These are phyloP conservation scores for Bertia moriformis DNA, from an alignment of 2,329 filamentous ascomycete genomes.

Conservation along the genomic window DNA sequence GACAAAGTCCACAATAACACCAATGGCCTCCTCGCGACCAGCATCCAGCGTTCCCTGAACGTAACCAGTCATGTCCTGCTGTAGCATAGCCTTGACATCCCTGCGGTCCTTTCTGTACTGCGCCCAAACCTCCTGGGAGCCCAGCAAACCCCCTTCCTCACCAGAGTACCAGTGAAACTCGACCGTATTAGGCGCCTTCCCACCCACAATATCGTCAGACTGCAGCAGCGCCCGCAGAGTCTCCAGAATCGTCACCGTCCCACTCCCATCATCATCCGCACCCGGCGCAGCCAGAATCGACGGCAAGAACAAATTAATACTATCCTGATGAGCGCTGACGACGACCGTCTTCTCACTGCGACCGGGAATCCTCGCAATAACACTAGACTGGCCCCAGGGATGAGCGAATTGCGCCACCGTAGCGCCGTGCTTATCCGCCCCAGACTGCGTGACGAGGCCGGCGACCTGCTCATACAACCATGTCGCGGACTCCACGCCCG, in stretches of 20 bases:
- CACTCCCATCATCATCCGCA: constrained; percentile 89
- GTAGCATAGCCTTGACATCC: constrained; percentile 24
- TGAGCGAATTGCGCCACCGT: constrained; percentile 64
- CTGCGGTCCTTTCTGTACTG: constrained; percentile 15
- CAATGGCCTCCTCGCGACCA: constrained; percentile 13
- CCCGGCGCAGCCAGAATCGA: constrained; percentile 73
- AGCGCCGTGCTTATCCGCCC: constrained; percentile 52
- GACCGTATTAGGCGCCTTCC: constrained; percentile 68
- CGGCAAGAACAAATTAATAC: constrained; percentile 82
- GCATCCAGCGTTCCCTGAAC: constrained; percentile 7
- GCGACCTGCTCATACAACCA: constrained; percentile 72
- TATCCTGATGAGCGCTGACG: constrained; percentile 86
- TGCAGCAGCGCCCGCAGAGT: constrained; percentile 68
- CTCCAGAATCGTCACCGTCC: constrained; percentile 88
- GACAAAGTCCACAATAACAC: constrained; percentile 23
- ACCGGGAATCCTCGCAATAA: constrained; percentile 84
- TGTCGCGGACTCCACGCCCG: constrained; percentile 69
- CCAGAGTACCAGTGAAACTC: constrained; percentile 96
- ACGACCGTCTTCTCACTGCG: constrained; percentile 72
- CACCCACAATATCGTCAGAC: constrained; percentile 54
- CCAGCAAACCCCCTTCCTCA: constrained; percentile 75
- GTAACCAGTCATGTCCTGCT: constrained; percentile 29
- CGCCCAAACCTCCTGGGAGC: constrained; percentile 48
- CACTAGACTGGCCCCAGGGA: constrained; percentile 75
- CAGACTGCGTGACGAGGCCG: constrained; percentile 54